Base-by-base conservation (phyloP, 306 rosid species). In the Prunus campanulata region DNA sequence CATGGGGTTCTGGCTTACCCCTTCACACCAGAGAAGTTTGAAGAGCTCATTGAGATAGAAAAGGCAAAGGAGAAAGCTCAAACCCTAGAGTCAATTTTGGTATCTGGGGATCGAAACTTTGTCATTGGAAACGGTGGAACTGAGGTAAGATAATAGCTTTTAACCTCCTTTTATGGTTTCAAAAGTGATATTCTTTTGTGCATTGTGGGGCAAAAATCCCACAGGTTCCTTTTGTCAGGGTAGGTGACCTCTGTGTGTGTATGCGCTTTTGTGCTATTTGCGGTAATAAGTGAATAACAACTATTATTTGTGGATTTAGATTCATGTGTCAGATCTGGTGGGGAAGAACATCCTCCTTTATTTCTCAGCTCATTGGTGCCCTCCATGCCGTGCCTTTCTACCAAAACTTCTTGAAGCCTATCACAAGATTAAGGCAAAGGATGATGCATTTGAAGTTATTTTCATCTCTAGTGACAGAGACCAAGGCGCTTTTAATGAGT, bases 321-420 rank as follows among this genome's bases (percentile, higher is more conserved):
- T 91, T 66, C 91, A 78, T 0, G 92, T 93, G 60, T 86, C 90
- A 13, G 90, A 86, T 66, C 80, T 93, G 24, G 83, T 82, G 68
- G 96, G 97, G 68, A 90, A 87, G 86, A 89, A 42, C 52, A 77
- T 93, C 71, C 87, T 93, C 48, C 87, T 93, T 20, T 93, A 91
- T 81, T 93, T 93, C 88, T 93, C 97, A 49, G 98, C 93, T 11
- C 91, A 90, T 11, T 90, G 97, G 96, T 88, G 96, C 75, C 89
- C 91, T 49, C 93, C 93, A 42, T 91, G 94, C 78, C 90, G 90
- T 24, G 90, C 90, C 52, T 91, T 93, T 84, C 75, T 86, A 24
- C 98, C 97, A 44, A 88, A 87, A 76, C 93, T 91, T 52, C 32
- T 72, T 9, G 85, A 91, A 49, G 85, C 86, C 78, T 93, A 90